These are phyloP conservation scores for Leccinum broughii DNA, from an alignment of 768 basidiomycete genomes.

Conservation along the genomic window DNA sequence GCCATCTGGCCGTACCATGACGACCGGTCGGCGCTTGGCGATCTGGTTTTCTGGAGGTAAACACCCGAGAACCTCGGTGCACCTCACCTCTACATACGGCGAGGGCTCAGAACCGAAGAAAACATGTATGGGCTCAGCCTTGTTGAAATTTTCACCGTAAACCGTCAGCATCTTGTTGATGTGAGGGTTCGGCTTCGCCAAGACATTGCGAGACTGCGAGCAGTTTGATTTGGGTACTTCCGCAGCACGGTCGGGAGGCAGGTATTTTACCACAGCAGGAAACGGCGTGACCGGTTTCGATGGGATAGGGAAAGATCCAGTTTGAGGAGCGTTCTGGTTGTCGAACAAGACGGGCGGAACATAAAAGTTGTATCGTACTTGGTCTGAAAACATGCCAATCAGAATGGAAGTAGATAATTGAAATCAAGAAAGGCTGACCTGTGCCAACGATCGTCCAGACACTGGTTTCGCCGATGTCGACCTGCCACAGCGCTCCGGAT, in stretches of 20 bases:
- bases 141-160: constrained; percentile 88
- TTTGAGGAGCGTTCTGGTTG: constrained; percentile 70
- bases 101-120: constrained; percentile 89
- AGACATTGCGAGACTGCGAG: constrained; percentile 60
- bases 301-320: constrained; percentile 74
- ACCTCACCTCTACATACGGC: constrained; percentile 84
- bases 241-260: constrained; percentile 84
- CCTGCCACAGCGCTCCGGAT: constrained; percentile 82
- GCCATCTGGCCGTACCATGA: constrained; percentile 82
- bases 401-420: constrained; percentile 10
- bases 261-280: constrained; percentile 87
- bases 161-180: constrained; percentile 80
- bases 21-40: constrained; percentile 72
- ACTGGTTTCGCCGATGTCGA: constrained; percentile 91
- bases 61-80: constrained; percentile 82
- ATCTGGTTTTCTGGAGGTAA: constrained; percentile 70
- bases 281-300: constrained; percentile 84
- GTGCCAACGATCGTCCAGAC: constrained; percentile 95
- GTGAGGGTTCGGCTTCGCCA: constrained; percentile 78
- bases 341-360: constrained; percentile 84
- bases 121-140: constrained; percentile 75
- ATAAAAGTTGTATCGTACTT: constrained; percentile 92
- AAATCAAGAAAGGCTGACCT: constrained; percentile 44
- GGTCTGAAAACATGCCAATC: constrained; percentile 50
- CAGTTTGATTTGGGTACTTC: constrained; percentile 78